These are phyloP conservation scores for Plasmodium coatneyi DNA, from an alignment of 169 alveolate genomes.

Conservation along the genomic window DNA sequence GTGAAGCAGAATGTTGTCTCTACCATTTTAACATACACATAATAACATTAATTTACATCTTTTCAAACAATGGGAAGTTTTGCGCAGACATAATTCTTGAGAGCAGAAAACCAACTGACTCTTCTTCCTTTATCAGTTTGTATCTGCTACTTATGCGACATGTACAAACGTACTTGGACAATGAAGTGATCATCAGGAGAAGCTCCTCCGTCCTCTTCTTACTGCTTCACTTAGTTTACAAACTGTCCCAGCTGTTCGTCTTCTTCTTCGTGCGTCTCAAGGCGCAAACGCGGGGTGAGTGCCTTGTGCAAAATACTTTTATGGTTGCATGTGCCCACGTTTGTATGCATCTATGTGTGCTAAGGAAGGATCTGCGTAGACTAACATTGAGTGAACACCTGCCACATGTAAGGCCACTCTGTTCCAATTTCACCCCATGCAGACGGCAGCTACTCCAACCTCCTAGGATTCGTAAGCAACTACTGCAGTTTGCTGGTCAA, in stretches of 20 bases:
- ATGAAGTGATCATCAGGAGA: not conserved
- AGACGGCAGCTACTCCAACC: constrained; percentile 9
- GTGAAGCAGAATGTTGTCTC: constrained; percentile 15
- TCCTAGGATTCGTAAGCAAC: constrained; percentile 10
- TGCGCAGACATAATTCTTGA: not conserved
- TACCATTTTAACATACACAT: constrained; percentile 30
- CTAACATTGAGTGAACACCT: not conserved
- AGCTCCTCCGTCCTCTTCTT: not conserved
- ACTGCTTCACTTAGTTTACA: constrained; percentile 44
- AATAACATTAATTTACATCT: constrained; percentile 27
- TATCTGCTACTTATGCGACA: constrained; percentile 22
- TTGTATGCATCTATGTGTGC: not conserved
- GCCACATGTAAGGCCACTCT: not conserved
- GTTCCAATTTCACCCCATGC: not conserved
- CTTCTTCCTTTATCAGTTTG: constrained; percentile 13
- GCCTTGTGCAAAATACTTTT: not conserved
- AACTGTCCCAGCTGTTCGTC: constrained; percentile 46
- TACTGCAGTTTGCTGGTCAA: constrained; percentile 36
- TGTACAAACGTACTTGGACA: constrained; percentile 13
- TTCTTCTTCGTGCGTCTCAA: constrained; percentile 20
- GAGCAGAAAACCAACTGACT: not conserved
- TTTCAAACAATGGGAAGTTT: constrained; percentile 16
- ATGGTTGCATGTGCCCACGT: not conserved
- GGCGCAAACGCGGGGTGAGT: constrained; percentile 8
- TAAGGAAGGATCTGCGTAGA: not conserved